These are phyloP conservation scores for Conticribra guillardii DNA, from an alignment of 108 stramenopile species.

Conservation along the genomic window DNA sequence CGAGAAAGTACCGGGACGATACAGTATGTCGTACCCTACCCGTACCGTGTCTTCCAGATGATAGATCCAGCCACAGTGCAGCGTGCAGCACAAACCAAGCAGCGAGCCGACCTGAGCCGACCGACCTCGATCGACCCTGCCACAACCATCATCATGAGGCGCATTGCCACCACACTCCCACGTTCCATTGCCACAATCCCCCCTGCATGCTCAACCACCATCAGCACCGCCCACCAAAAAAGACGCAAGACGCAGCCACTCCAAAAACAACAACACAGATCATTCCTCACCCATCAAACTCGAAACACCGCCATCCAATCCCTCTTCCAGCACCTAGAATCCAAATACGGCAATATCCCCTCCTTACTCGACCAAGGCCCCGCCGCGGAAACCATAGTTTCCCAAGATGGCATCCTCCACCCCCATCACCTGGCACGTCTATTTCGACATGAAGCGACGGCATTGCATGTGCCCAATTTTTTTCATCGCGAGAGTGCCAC, in stretches of 20 bases:
- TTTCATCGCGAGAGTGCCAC: slow-evolving; percentile 54
- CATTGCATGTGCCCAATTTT: slow-evolving; percentile 72
- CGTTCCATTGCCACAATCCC: neutral
- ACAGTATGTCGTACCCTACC: too few species aligned
- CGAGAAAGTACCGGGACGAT: too few species aligned
- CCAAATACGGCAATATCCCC: slow-evolving; percentile 43
- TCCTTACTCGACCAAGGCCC: slow-evolving; percentile 36
- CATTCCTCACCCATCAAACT: too few species aligned
- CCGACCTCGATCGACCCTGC: too few species aligned
- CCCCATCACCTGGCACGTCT: slow-evolving; percentile 48
- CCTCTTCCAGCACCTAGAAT: slow-evolving; percentile 34
- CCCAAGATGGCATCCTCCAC: slow-evolving; percentile 36
- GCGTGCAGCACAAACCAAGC: too few species aligned
- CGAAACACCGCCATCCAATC: slow-evolving; percentile 32
- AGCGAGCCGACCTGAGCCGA: too few species aligned
- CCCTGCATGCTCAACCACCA: neutral
- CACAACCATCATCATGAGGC: neutral
- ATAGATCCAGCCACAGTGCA: too few species aligned
- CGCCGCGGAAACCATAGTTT: slow-evolving; percentile 39
- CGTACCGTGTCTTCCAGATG: too few species aligned
- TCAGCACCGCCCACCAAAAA: too few species aligned
- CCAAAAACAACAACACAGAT: too few species aligned
- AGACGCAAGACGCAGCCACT: too few species aligned
- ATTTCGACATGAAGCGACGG: slow-evolving; percentile 67
- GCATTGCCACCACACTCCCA: neutral